Evolutionary conservation across 2,329 filamentous ascomycete genomes (phyloP), one percentile per base, ranked within the genome.

Genomic region (Trichoderma brevicompactum): DNA sequence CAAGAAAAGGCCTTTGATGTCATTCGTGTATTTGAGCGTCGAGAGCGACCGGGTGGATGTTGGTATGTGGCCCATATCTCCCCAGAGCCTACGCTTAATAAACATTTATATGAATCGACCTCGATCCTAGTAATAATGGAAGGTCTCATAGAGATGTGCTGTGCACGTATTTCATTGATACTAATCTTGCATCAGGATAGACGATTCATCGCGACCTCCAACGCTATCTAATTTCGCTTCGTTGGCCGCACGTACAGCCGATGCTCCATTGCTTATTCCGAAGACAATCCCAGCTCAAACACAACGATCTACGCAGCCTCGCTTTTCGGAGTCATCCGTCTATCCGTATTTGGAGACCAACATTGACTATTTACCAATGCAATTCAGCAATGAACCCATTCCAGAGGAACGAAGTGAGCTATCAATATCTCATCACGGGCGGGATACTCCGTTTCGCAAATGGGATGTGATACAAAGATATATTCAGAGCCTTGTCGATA

Each of bases 311-410:
- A 66, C 72, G 1, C 79, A 80, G 65, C 79, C 81, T 17, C 82
- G 85, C 2, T 87, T 83, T 70, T 75, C 79, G 12, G 85, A 88
- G 66, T 85, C 86, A 0, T 84, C 84, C 0, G 79, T 89, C 17
- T 89, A 89, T 68, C 84, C 85, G 0, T 82, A 84, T 19, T 76
- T 90, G n/a, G 85, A 90, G 71, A 90, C 87, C 2, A 90, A 90
- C 68, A 83, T 90, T 49, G 82, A 85, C 67, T 78, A 79, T 6
- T 71, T 81, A 2, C 79, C 85, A 0, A 90, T 90, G 88, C 79
- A 82, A 15, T 90, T 85, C 72, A 83, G 81, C 0, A 79, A 85
- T 66, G 85, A 88, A 62, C 77, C 79, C 0, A 85, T 88, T 13
- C 81, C 85, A 0, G 72, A 73, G 0, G 70, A 71, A 9, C 70